Conservation (phyloP, 2,329 filamentous ascomycete species). For the Diaporthe eres region DNA sequence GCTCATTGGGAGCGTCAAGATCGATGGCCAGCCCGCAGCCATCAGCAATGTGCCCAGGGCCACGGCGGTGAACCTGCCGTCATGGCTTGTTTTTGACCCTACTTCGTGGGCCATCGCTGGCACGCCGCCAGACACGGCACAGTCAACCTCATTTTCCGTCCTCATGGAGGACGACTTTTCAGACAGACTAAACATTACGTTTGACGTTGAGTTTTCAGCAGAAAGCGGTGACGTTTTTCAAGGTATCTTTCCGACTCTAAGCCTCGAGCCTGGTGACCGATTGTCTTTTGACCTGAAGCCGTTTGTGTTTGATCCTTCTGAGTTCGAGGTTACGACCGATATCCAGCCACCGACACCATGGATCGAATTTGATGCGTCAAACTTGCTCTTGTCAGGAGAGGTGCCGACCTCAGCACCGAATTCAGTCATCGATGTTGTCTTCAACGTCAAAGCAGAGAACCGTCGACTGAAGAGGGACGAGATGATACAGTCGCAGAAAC, state of each 20-base stretch:
- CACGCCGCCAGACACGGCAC: constrained; percentile 70
- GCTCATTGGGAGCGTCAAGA: constrained; percentile 64
- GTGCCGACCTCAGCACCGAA: constrained; percentile 53
- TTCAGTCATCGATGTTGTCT: constrained; percentile 46
- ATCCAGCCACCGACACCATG: constrained; percentile 57
- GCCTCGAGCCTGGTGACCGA: constrained; percentile 56
- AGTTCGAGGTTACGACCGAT: constrained; percentile 55
- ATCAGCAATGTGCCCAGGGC: constrained; percentile 66
- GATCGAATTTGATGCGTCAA: constrained; percentile 55
- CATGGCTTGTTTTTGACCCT: constrained; percentile 79
- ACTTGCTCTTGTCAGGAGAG: constrained; percentile 56
- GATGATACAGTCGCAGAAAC: constrained; percentile 53
- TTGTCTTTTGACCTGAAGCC: constrained; percentile 60
- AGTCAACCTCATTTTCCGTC: constrained; percentile 74
- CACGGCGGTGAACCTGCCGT: constrained; percentile 67
- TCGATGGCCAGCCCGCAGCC: constrained; percentile 69
- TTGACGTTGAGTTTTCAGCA: constrained; percentile 53
- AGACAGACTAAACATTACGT: constrained; percentile 70
- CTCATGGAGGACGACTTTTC: constrained; percentile 71
- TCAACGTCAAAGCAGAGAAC: constrained; percentile 50
- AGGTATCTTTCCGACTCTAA: constrained; percentile 56
- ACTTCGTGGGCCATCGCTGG: constrained; percentile 75
- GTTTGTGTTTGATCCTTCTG: constrained; percentile 57
- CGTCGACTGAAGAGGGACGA: constrained; percentile 16
- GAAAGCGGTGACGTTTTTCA: constrained; percentile 56